A percentile compares a stretch with the other conserved stretches of the same genome.
Conservation (phyloP, 768 basidiomycete species). For the Mycena sanguinolenta region DNA sequence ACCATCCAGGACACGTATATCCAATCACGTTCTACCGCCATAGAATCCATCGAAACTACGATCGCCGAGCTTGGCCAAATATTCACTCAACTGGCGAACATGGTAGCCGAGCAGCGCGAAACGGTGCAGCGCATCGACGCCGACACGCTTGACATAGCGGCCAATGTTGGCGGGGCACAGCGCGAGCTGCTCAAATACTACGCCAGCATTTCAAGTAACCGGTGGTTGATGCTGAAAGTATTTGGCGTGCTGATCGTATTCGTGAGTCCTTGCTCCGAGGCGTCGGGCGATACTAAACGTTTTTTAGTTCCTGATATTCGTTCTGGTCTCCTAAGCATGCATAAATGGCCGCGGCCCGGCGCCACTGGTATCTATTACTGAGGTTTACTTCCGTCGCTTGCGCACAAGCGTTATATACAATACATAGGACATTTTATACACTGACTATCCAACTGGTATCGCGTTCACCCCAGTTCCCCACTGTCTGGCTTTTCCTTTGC, state of each 20-base stretch:
- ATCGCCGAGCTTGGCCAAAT: conserved; percentile 99
- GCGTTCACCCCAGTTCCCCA: conserved; percentile 87
- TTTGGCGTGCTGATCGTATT: conserved; percentile 97
- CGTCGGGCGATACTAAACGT: conserved; percentile 18
- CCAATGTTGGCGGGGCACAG: conserved; percentile 92
- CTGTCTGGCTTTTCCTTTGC: conserved; percentile 50
- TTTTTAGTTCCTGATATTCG: conserved; percentile 87
- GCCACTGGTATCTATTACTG: conserved; percentile 30
- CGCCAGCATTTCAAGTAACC: conserved; percentile 92
- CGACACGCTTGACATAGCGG: conserved; percentile 96
- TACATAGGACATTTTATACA: conserved; percentile 31
- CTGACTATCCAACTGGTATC: conserved; percentile 73
- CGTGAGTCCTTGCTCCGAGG: conserved; percentile 67
- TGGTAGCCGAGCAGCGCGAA: conserved; percentile 99
- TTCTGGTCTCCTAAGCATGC: conserved; percentile 74
- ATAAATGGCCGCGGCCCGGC: conserved; percentile 26
- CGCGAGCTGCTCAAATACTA: conserved; percentile 95
- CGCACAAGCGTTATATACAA: conserved; percentile 27
- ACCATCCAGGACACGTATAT: conserved; percentile 88
- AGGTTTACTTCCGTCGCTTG: conserved; percentile 30
- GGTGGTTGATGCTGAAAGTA: conserved; percentile 98
- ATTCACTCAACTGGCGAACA: conserved; percentile 94
- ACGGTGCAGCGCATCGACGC: conserved; percentile 99
- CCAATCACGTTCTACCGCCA: conserved; percentile 94
- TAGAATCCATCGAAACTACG: conserved; percentile 98